phyloP scores from a whole-genome alignment of 352 stramenopile species.

The Phytophthora quininea region DNA sequence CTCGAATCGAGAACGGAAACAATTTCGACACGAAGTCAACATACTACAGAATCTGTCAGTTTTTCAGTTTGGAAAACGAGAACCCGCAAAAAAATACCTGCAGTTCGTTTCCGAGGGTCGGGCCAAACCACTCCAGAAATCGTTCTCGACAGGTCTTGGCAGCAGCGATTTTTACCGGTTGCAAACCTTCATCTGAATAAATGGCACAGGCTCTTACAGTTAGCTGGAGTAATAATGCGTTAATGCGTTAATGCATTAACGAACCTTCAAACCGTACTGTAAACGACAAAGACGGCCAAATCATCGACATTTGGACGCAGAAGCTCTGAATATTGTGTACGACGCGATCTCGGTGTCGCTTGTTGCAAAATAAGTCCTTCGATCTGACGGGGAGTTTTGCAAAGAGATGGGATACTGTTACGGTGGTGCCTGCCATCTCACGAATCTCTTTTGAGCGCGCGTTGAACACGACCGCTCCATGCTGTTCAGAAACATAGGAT shows the following conservation, averaged over 20 bases:
- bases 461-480: slow-evolving; percentile 65
- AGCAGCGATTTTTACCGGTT: slow-evolving; percentile 26
- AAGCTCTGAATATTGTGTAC: slow-evolving; percentile 52
- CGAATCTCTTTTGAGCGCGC: slow-evolving; percentile 42
- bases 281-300: slow-evolving; percentile 73
- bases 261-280: slow-evolving; percentile 55
- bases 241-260: neutral
- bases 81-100: slow-evolving; percentile 25
- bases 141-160: slow-evolving; percentile 43
- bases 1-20: slow-evolving; percentile 43
- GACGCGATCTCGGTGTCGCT: slow-evolving; percentile 38
- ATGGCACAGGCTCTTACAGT: slow-evolving; percentile 6
- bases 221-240: neutral
- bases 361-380: slow-evolving; percentile 47
- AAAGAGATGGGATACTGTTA: slow-evolving; percentile 68
- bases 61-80: neutral
- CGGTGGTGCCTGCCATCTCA: slow-evolving; percentile 49
- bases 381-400: slow-evolving; percentile 58
- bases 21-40: slow-evolving; percentile 31
- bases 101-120: slow-evolving; percentile 45
- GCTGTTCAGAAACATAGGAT: slow-evolving; percentile 28
- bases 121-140: slow-evolving; percentile 49
- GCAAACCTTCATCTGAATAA: slow-evolving; percentile 13
- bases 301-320: slow-evolving; percentile 65
- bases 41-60: slow-evolving; percentile 31